Percentiles rank a stretch among this genome's conserved stretches.
phyloP scores from a whole-genome alignment of 345 rosid genomes.

The Passiflora organensis region DNA sequence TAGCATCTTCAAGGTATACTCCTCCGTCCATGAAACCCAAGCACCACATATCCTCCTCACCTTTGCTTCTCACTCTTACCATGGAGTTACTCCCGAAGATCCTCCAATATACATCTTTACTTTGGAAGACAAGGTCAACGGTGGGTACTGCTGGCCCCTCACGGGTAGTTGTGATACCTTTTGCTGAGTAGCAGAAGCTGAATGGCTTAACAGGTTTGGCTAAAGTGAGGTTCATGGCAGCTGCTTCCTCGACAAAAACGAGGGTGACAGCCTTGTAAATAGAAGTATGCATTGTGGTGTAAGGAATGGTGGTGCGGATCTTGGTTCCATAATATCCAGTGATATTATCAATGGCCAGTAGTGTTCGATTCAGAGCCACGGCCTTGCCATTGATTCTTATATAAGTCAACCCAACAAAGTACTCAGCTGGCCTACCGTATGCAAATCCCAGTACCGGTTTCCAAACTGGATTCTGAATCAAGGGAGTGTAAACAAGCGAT shows the following conservation, averaged over 20 bases:
- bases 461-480: slow-evolving; percentile 5
- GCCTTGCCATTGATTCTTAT: slow-evolving; percentile 10
- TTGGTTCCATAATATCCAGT: slow-evolving; percentile 19
- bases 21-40: slow-evolving; percentile 42
- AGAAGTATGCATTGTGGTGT: slow-evolving; percentile 19
- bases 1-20: too few relatives aligned
- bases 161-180: background rate
- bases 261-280: slow-evolving; percentile 24
- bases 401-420: slow-evolving; percentile 9
- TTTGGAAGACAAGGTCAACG: slow-evolving; percentile 21
- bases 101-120: slow-evolving; percentile 29
- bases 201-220: slow-evolving; percentile 16
- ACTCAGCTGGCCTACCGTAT: background rate
- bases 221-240: slow-evolving; percentile 3
- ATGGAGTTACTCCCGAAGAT: slow-evolving; percentile 30
- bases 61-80: slow-evolving; percentile 17
- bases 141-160: slow-evolving; percentile 25
- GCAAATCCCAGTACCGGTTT: background rate
- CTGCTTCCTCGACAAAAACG: slow-evolving; percentile 3
- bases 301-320: slow-evolving; percentile 25
- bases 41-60: slow-evolving; percentile 21
- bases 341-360: background rate
- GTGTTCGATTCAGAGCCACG: background rate
- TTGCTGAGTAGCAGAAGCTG: slow-evolving; percentile 21
- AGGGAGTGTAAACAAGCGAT: slow-evolving; percentile 6